phyloP scores from a whole-genome alignment of 306 rosid genomes.

The Vachellia collinsii region DNA sequence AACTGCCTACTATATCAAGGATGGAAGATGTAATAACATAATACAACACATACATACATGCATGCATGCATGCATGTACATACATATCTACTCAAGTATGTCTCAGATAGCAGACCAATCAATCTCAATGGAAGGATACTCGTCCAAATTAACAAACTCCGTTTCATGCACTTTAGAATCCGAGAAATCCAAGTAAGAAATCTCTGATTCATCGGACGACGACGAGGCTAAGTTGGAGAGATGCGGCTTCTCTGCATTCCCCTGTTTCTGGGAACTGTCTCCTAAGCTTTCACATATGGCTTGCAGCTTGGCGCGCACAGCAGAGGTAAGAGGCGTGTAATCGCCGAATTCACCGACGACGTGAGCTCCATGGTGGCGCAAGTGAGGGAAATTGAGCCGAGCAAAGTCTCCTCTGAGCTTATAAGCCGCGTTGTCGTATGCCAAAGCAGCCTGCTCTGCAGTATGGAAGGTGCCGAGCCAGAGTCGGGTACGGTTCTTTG shows the following conservation, averaged over 20 bases:
- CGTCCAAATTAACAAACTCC: conserved; percentile 57
- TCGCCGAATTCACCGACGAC: conserved; percentile 55
- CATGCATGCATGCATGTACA: neutral
- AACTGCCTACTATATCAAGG: no score
- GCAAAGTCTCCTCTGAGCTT: conserved; percentile 88
- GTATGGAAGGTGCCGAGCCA: conserved; percentile 96
- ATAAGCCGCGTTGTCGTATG: conserved; percentile 83
- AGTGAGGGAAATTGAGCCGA: conserved; percentile 82
- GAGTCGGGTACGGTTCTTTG: conserved; percentile 85
- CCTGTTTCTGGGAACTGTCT: conserved; percentile 51
- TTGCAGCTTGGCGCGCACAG: conserved; percentile 81
- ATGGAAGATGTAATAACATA: neutral
- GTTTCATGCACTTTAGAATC: conserved; percentile 54
- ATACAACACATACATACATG: neutral
- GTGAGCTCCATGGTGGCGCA: conserved; percentile 48
- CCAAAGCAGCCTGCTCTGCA: conserved; percentile 88
- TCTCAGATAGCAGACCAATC: conserved; percentile 79
- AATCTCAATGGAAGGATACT: conserved; percentile 85
- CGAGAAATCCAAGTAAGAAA: conserved; percentile 55
- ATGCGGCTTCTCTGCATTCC: conserved; percentile 43
- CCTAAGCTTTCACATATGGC: conserved; percentile 69
- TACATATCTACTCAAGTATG: neutral
- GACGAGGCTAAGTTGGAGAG: conserved; percentile 39
- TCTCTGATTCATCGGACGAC: conserved; percentile 55
- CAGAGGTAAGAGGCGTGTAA: conserved; percentile 70